Percentiles rank a stretch among this genome's conserved stretches.
phyloP scores from a whole-genome alignment of 768 basidiomycete genomes.

The Xerocomellus chrysenteron region DNA sequence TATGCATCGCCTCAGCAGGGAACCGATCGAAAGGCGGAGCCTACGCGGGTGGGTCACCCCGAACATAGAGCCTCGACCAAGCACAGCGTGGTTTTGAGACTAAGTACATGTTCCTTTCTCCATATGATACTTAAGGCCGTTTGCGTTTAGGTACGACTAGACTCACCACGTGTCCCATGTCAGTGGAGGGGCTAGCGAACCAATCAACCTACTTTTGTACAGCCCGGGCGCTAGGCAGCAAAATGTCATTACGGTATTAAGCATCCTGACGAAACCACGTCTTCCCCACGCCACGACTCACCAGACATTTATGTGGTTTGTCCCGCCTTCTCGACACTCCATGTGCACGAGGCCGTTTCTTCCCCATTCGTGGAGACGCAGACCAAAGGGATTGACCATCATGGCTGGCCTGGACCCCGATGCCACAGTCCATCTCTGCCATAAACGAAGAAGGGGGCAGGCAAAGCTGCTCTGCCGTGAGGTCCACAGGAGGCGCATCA shows the following conservation, averaged over 20 bases:
- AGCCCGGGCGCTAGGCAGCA: background rate
- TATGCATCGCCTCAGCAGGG: background rate
- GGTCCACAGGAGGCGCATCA: background rate
- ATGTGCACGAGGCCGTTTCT: conserved; percentile 13
- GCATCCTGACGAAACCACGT: background rate
- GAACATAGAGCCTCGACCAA: background rate
- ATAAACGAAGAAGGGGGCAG: conserved; percentile 6
- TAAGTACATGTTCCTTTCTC: conserved; percentile 60
- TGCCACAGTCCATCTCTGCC: background rate
- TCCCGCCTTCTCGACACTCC: conserved; percentile 32
- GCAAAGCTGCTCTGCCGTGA: conserved; percentile 2
- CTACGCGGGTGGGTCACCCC: background rate
- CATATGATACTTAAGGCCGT: conserved; percentile 66
- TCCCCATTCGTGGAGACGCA: conserved; percentile 1
- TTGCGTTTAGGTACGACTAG: conserved; percentile 62
- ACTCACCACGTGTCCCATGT: conserved; percentile 2
- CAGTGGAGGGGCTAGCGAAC: background rate
- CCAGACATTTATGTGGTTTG: conserved; percentile 50
- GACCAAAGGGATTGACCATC: background rate
- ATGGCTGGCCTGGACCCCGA: background rate
- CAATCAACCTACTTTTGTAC: conserved; percentile 46
- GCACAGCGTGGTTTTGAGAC: conserved; percentile 31
- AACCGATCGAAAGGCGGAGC: conserved; percentile 7
- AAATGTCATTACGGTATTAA: background rate
- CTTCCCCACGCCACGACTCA: conserved; percentile 28